Evolutionary conservation across 495 filamentous ascomycete species (phyloP).

Genomic region (Neurospora sp.): DNA sequence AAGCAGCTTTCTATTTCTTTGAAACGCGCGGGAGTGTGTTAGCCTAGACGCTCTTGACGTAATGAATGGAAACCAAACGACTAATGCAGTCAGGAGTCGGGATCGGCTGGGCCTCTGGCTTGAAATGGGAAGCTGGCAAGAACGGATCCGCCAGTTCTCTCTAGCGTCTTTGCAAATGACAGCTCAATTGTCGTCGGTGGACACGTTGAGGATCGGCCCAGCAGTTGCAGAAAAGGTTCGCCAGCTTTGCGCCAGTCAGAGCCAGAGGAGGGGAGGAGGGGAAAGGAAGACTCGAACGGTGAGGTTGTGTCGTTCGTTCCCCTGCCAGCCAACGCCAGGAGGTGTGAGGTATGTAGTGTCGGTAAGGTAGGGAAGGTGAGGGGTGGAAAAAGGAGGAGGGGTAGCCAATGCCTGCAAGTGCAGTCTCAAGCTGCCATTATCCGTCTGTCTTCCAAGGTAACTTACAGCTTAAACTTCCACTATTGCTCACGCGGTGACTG

Average conservation of each 20-base stretch:
- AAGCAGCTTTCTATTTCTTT: neutral
- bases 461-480: neutral
- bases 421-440: neutral
- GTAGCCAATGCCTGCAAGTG: slow-evolving; percentile 1
- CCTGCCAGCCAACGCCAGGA: neutral
- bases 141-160: neutral
- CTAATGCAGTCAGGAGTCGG: neutral
- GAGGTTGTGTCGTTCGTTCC: neutral
- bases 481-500: neutral
- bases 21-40: neutral
- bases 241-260: neutral
- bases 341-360: neutral
- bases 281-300: neutral
- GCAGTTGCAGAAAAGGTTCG: neutral
- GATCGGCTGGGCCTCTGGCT: neutral
- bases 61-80: neutral
- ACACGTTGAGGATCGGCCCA: neutral
- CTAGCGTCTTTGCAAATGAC: neutral
- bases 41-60: neutral
- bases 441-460: neutral
- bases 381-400: neutral
- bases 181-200: neutral
- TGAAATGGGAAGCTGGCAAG: neutral
- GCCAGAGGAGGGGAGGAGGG: neutral
- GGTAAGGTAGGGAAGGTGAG: neutral